A percentile compares a stretch with the other conserved stretches of the same genome.
phyloP scores from a whole-genome alignment of 352 stramenopile species.

The Globisporangium nunn region DNA sequence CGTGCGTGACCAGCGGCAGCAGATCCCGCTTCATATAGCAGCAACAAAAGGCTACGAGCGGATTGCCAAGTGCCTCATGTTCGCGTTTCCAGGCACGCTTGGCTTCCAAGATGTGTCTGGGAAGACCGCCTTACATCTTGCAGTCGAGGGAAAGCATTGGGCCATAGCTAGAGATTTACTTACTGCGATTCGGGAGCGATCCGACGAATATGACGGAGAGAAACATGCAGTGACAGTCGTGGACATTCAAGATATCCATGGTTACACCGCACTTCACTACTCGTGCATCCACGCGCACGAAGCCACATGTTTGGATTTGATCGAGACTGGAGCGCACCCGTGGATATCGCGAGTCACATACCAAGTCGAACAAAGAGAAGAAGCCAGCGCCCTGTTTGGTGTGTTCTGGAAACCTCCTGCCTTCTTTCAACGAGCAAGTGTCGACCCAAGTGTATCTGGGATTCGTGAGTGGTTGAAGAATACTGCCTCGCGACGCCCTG shows the following conservation, averaged over 20 bases:
- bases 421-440: not conserved
- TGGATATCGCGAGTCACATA: conserved; percentile 20
- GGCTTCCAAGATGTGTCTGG: conserved; percentile 28
- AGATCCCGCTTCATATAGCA: conserved; percentile 42
- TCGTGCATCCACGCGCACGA: conserved; percentile 30
- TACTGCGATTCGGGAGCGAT: conserved; percentile 7
- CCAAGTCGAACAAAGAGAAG: conserved; percentile 3
- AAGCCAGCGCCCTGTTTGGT: conserved; percentile 18
- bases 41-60: conserved; percentile 33
- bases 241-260: conserved; percentile 32
- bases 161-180: conserved; percentile 24
- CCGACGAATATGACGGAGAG: not conserved
- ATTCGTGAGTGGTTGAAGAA: conserved; percentile 2
- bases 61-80: conserved; percentile 41
- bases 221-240: not conserved
- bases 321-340: conserved; percentile 21
- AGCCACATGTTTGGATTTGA: conserved; percentile 21
- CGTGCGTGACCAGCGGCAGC: conserved; percentile 33
- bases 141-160: conserved; percentile 31
- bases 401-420: conserved; percentile 24
- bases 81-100: conserved; percentile 32
- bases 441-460: conserved; percentile 3
- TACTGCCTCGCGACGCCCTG: not conserved
- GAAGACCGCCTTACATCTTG: conserved; percentile 44
- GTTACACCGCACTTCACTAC: conserved; percentile 55